Conservation (phyloP, 2,329 filamentous ascomycete genomes). For the Niveomyces coronatus region DNA sequence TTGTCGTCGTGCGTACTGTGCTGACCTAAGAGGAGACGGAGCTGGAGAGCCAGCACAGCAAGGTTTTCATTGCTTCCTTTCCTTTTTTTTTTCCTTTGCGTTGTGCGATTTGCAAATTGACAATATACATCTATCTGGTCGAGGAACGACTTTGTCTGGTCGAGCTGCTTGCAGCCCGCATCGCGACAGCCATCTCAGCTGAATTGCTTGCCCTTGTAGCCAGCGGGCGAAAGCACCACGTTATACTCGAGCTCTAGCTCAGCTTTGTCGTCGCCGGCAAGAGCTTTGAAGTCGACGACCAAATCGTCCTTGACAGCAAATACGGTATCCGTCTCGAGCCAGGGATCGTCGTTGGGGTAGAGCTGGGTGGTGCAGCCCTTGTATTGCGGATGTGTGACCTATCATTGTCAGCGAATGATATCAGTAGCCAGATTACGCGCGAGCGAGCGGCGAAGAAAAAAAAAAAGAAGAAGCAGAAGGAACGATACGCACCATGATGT, state of each 20-base stretch:
- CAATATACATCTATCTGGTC: too few relatives aligned
- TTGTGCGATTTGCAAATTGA: too few relatives aligned
- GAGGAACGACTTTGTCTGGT: neutral
- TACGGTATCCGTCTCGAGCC: constrained; percentile 40
- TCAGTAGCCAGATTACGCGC: too few relatives aligned
- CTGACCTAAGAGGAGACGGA: too few relatives aligned
- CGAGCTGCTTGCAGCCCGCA: neutral
- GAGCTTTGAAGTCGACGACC: constrained; percentile 38
- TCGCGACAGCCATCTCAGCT: neutral
- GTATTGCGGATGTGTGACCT: constrained; percentile 52
- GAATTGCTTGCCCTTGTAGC: constrained; percentile 30
- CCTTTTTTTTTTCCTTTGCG: too few relatives aligned
- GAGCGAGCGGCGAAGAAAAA: too few relatives aligned
- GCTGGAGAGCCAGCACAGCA: too few relatives aligned
- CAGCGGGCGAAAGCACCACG: constrained; percentile 32
- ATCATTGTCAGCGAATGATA: too few relatives aligned
- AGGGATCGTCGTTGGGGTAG: constrained; percentile 58
- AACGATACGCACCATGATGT: constrained; percentile 40
- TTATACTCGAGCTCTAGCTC: constrained; percentile 31
- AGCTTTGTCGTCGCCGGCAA: constrained; percentile 27
- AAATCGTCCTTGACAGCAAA: constrained; percentile 45
- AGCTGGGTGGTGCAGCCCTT: constrained; percentile 67
- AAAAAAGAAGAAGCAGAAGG: too few relatives aligned
- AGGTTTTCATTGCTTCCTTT: too few relatives aligned
- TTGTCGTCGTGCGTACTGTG: too few relatives aligned